Conservation (phyloP, 78 protist genomes). For the Paratrimastix pyriformis region DNA sequence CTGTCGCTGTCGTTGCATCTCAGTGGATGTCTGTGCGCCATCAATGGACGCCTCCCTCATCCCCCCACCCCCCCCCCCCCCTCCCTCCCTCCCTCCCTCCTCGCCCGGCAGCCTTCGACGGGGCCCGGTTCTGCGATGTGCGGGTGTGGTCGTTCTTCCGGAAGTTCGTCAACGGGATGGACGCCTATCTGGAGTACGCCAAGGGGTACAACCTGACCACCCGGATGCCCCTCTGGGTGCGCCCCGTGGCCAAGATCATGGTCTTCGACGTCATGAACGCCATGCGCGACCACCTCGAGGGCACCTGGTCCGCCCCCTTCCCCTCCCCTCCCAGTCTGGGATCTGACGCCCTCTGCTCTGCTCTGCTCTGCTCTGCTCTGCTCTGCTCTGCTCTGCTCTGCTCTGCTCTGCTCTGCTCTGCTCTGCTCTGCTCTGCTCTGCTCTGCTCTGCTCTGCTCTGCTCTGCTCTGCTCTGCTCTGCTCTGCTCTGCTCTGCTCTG, state of each 20-base stretch:
- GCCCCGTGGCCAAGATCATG: background rate
- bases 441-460: conserved; percentile 16
- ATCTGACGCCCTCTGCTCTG: background rate
- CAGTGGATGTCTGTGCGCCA: no score
- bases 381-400: background rate
- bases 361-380: background rate
- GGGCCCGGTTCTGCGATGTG: no score
- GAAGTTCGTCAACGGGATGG: background rate
- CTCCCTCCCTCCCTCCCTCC: no score
- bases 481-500: no score
- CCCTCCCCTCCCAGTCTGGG: background rate
- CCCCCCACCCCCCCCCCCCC: no score
- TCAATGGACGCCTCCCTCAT: no score
- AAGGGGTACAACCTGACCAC: conserved; percentile 17
- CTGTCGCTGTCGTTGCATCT: no score
- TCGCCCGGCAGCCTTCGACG: no score
- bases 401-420: background rate
- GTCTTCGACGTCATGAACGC: background rate
- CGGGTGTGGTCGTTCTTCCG: conserved; percentile 21
- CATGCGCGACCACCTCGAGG: background rate
- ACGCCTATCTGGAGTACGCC: background rate
- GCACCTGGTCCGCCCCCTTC: background rate
- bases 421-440: background rate
- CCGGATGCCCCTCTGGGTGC: conserved; percentile 32
- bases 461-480: no score